Evolutionary conservation across 75 land plant species (phyloP), one percentile per base, ranked within the genome.

Genomic region (Selaginella moellendorffii): DNA sequence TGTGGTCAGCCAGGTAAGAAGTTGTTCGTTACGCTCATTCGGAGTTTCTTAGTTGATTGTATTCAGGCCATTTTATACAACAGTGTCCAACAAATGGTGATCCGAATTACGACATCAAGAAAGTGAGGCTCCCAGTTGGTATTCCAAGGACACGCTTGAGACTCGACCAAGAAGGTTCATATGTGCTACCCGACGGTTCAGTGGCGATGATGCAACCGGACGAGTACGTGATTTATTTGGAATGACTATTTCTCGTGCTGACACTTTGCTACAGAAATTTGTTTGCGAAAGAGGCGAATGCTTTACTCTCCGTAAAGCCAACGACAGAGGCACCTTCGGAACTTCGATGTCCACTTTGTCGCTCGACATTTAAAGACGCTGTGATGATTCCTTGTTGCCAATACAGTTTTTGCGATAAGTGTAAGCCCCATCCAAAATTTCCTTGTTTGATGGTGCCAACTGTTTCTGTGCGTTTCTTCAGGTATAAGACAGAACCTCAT

Each of bases 381-480:
- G 95, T 88, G 23, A 88, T 88, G 90, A 81, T 86, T 36, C 90
- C 90, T 20, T 88, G 95, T 68, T 88, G 95, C 68, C 90, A 88
- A 56, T 84, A 86, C 63, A 88, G 95, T 56, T 88, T 88, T 61
- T 88, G 95, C 58, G 73, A 81, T 56, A 77, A 68, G 66, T 88
- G 95, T 88, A 81, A 78, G 83, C 26, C 59, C 19, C 0, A 17
- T 61, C 0, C 61, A 53, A 31, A 22, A 68, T 30, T 22, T 60
- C 26, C 27, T n/a, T 65, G 12, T 51, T 65, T 65, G 2, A 14
- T 23, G 25, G 9, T 17, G 61, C 14, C 61, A 8, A 20, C 21
- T 10, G 61, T 20, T 12, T 20, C 20, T 10, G 14, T 58, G 20
- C 12, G 20, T 20, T 17, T 58, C 20, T 17, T 62, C 65, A 88